Percentiles rank a stretch among this genome's conserved stretches.
phyloP scores from a whole-genome alignment of 495 filamentous ascomycete species.

The Oidiodendron maius region DNA sequence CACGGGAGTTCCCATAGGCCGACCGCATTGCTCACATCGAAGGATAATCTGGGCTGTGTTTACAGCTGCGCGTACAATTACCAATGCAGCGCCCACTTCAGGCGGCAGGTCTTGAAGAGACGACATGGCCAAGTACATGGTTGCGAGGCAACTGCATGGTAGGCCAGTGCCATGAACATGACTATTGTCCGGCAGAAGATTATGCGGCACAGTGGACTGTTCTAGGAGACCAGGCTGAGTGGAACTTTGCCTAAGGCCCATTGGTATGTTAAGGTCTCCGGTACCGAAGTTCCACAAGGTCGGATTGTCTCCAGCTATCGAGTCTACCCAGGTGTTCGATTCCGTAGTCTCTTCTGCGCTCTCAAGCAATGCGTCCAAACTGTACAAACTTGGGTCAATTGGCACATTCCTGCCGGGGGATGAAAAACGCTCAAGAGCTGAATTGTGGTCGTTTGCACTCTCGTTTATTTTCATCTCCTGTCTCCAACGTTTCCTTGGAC shows the following conservation, averaged over 20 bases:
- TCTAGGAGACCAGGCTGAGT: conserved; percentile 10
- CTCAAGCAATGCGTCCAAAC: not conserved
- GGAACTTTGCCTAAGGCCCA: no score
- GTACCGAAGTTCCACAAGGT: conserved; percentile 23
- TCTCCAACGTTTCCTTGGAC: conserved; percentile 49
- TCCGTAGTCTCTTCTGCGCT: not conserved
- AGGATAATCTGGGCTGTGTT: conserved; percentile 51
- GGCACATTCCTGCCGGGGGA: conserved; percentile 6
- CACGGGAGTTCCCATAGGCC: conserved; percentile 26
- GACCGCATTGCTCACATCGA: conserved; percentile 51
- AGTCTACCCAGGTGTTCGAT: conserved; percentile 4
- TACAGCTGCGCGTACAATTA: conserved; percentile 50
- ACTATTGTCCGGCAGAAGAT: not conserved
- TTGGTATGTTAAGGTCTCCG: conserved; percentile 1
- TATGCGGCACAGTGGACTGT: conserved; percentile 17
- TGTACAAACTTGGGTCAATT: not conserved
- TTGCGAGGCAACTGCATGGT: conserved; percentile 18
- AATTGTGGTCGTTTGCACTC: not conserved
- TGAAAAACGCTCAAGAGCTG: conserved; percentile 1
- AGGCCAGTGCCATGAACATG: conserved; percentile 1
- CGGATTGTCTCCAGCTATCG: conserved; percentile 3
- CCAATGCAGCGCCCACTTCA: conserved; percentile 39
- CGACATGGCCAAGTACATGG: conserved; percentile 37
- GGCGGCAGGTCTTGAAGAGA: conserved; percentile 39
- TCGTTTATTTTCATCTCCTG: conserved; percentile 25